A percentile compares a stretch with the other conserved stretches of the same genome.
These are phyloP conservation scores for Macrolepiota dolichaula DNA, from an alignment of 768 basidiomycete species.

Conservation along the genomic window DNA sequence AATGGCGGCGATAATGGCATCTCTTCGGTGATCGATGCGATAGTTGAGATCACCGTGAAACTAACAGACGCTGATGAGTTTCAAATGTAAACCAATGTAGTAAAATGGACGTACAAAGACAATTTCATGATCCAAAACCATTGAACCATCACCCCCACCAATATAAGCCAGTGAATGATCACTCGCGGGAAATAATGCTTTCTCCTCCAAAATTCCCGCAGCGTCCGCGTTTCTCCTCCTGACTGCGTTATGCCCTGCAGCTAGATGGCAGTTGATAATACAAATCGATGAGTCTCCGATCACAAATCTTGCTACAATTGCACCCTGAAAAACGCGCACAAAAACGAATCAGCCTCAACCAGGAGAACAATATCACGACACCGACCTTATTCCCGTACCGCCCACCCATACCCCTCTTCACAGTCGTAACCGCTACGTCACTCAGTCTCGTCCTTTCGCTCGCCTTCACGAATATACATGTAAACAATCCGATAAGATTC, in stretches of 20 bases:
- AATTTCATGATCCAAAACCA: constrained; percentile 93
- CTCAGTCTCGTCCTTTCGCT: constrained; percentile 56
- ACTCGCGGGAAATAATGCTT: constrained; percentile 55
- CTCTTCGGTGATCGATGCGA: constrained; percentile 90
- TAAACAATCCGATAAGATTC: constrained; percentile 88
- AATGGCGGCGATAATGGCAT: constrained; percentile 71
- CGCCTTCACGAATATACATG: constrained; percentile 70
- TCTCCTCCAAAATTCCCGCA: constrained; percentile 83
- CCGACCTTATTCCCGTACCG: constrained; percentile 93
- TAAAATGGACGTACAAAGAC: constrained; percentile 62
- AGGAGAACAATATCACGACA: neutral
- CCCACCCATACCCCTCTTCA: constrained; percentile 92
- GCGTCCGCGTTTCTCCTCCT: constrained; percentile 85
- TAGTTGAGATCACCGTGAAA: constrained; percentile 96
- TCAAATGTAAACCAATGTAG: neutral
- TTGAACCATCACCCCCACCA: constrained; percentile 90
- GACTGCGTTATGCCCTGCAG: constrained; percentile 87
- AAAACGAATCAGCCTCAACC: neutral
- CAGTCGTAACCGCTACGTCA: constrained; percentile 70
- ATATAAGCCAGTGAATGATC: constrained; percentile 68
- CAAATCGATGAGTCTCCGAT: constrained; percentile 92
- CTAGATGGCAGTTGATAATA: constrained; percentile 95
- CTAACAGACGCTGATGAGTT: constrained; percentile 31
- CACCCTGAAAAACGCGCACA: constrained; percentile 52
- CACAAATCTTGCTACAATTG: constrained; percentile 84